Percentiles rank a stretch among this genome's conserved stretches.
Conservation (phyloP, 2,329 filamentous ascomycete genomes). For the Arthrobotrys sinensis region DNA sequence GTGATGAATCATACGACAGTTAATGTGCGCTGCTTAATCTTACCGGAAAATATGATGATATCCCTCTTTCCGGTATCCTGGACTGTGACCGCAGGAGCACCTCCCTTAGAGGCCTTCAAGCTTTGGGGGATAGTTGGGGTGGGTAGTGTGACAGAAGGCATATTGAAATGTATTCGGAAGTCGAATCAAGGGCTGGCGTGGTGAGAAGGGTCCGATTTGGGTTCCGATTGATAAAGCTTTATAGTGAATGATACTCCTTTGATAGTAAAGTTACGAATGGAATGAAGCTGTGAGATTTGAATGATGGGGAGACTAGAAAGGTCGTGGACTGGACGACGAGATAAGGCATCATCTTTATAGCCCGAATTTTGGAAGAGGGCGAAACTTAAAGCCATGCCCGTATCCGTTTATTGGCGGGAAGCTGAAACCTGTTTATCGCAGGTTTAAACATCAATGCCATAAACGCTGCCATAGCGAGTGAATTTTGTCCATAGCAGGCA, state of each 20-base stretch:
- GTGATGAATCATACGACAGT: neutral
- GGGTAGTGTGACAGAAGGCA: constrained; percentile 57
- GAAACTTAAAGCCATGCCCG: constrained; percentile 25
- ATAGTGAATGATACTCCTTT: constrained; percentile 6
- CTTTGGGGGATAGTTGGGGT: constrained; percentile 44
- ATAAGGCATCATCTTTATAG: constrained; percentile 39
- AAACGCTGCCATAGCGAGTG: constrained; percentile 23
- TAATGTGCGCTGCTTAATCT: constrained; percentile 12
- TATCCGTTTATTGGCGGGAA: constrained; percentile 19
- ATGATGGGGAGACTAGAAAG: neutral
- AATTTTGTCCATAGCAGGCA: constrained; percentile 15
- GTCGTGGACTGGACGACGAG: constrained; percentile 5
- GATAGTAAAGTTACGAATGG: constrained; percentile 5
- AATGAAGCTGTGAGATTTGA: constrained; percentile 3
- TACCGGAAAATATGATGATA: constrained; percentile 70
- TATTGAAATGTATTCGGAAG: constrained; percentile 28
- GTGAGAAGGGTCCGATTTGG: neutral
- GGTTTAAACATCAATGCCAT: constrained; percentile 33
- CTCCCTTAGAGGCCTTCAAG: constrained; percentile 61
- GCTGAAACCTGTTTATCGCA: constrained; percentile 48
- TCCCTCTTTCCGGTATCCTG: constrained; percentile 66
- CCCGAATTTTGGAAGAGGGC: constrained; percentile 13
- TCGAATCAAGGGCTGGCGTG: neutral
- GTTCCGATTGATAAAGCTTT: constrained; percentile 1
- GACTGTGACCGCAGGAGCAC: constrained; percentile 63